These are phyloP conservation scores for Croton setiger DNA, from an alignment of 441 rosid genomes.

Conservation along the genomic window DNA sequence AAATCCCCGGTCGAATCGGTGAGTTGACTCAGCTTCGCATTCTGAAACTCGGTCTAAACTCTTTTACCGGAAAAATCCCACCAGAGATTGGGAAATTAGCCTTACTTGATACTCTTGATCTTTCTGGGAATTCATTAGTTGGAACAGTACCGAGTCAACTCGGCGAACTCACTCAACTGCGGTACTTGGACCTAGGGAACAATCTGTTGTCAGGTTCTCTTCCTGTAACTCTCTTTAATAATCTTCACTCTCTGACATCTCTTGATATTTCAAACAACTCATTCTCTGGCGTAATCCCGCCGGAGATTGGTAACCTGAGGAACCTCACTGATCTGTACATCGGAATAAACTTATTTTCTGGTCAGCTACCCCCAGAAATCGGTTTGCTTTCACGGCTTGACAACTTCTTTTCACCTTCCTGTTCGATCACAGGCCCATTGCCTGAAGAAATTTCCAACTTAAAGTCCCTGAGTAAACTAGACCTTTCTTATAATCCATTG, in stretches of 20 bases:
- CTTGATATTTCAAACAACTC: constrained; percentile 77
- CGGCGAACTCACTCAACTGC: constrained; percentile 42
- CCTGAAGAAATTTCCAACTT: constrained; percentile 55
- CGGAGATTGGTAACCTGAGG: constrained; percentile 49
- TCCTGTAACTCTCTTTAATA: constrained; percentile 39
- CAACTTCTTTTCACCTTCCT: constrained; percentile 51
- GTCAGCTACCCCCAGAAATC: constrained; percentile 61
- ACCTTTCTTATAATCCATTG: constrained; percentile 83
- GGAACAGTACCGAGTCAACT: constrained; percentile 50
- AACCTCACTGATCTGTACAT: constrained; percentile 68
- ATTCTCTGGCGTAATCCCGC: constrained; percentile 54
- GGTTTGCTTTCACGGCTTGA: constrained; percentile 54
- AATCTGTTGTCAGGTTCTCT: constrained; percentile 62
- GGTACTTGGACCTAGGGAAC: constrained; percentile 54
- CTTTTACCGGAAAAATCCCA: constrained; percentile 49
- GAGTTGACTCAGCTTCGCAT: constrained; percentile 38
- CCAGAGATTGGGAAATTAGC: constrained; percentile 41
- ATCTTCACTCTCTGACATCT: constrained; percentile 45
- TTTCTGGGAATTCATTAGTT: constrained; percentile 53
- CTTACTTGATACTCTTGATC: constrained; percentile 49
- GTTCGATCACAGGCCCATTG: constrained; percentile 64
- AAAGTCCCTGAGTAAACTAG: constrained; percentile 45
- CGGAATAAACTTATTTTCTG: constrained; percentile 63
- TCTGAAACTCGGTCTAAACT: constrained; percentile 50
- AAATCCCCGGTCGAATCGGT: constrained; percentile 36